phyloP scores from a whole-genome alignment of 192 early-diverging fungal genomes.

The Coemansia sp. region DNA sequence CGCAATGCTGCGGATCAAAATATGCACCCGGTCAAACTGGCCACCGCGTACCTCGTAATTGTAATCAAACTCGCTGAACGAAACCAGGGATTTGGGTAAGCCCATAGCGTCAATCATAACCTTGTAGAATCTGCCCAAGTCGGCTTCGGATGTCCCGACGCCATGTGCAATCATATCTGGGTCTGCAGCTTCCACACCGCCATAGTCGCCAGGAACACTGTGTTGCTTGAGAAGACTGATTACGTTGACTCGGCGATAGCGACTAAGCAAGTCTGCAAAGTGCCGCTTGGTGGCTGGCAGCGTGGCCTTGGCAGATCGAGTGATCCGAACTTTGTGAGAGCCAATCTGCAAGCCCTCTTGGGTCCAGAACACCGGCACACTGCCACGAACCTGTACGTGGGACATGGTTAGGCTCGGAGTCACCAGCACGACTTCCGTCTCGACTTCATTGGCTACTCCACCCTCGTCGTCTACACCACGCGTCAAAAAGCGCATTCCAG shows the following conservation, averaged over 20 bases:
- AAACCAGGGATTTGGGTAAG: slow-evolving; percentile 48
- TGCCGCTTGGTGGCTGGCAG: slow-evolving; percentile 77
- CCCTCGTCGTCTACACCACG: slow-evolving; percentile 97
- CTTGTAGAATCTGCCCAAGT: slow-evolving; percentile 68
- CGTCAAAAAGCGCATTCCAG: slow-evolving; percentile 91
- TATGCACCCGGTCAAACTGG: slow-evolving; percentile 69
- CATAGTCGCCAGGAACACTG: slow-evolving; percentile 25
- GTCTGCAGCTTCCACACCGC: slow-evolving; percentile 11
- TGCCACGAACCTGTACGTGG: slow-evolving; percentile 84
- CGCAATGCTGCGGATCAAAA: slow-evolving; percentile 58
- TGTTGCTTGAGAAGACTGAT: slow-evolving; percentile 77
- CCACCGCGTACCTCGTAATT: slow-evolving; percentile 75
- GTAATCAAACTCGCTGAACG: slow-evolving; percentile 80
- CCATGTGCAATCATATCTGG: slow-evolving; percentile 15
- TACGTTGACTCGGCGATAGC: slow-evolving; percentile 73
- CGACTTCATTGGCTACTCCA: slow-evolving; percentile 97
- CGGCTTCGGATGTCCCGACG: slow-evolving; percentile 54
- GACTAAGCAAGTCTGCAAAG: slow-evolving; percentile 66
- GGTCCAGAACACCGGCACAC: slow-evolving; percentile 95
- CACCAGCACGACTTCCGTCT: slow-evolving; percentile 85
- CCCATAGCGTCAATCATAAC: slow-evolving; percentile 51
- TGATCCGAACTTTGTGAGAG: slow-evolving; percentile 81
- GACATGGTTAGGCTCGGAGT: slow-evolving; percentile 60
- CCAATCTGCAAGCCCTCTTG: slow-evolving; percentile 83
- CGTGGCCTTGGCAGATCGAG: slow-evolving; percentile 77